A percentile compares a stretch with the other conserved stretches of the same genome.
Conservation (phyloP, 768 basidiomycete genomes). For the Trametopsis cervina region DNA sequence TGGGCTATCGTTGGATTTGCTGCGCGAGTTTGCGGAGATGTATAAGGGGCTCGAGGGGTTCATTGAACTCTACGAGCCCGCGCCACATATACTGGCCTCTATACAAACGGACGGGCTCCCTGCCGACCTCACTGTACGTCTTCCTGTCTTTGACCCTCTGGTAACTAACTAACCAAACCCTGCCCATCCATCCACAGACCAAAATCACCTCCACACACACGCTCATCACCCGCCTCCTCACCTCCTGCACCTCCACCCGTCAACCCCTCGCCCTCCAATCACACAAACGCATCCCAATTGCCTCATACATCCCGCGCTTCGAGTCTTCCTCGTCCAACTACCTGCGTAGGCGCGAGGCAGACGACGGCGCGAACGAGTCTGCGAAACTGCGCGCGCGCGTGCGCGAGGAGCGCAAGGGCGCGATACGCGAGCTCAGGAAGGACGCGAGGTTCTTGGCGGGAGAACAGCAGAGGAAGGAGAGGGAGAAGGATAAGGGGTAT, state of each 20-base stretch:
- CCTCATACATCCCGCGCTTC: constrained; percentile 91
- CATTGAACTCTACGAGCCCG: constrained; percentile 75
- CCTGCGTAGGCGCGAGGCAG: constrained; percentile 79
- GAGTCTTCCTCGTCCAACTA: constrained; percentile 70
- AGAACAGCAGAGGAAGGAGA: constrained; percentile 79
- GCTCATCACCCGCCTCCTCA: constrained; percentile 54
- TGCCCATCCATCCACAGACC: constrained; percentile 31
- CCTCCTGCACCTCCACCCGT: constrained; percentile 66
- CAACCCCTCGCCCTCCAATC: constrained; percentile 79
- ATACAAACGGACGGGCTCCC: constrained; percentile 42
- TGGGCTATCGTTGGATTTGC: constrained; percentile 50
- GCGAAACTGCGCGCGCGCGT: constrained; percentile 81
- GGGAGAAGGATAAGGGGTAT: constrained; percentile 79
- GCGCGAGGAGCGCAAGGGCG: constrained; percentile 95
- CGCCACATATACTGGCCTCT: constrained; percentile 48
- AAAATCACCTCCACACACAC: constrained; percentile 39
- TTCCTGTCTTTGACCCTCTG: constrained; percentile 4
- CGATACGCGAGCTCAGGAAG: constrained; percentile 92
- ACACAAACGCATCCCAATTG: constrained; percentile 95
- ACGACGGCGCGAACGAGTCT: constrained; percentile 83
- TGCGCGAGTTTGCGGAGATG: constrained; percentile 64
- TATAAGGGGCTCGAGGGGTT: constrained; percentile 79
- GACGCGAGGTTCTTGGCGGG: constrained; percentile 89
- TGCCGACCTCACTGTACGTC: constrained; percentile 29
- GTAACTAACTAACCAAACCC: too few species aligned